Evolutionary conservation across 2,329 filamentous ascomycete genomes (phyloP).

Genomic region (Ophiobolus disseminans): DNA sequence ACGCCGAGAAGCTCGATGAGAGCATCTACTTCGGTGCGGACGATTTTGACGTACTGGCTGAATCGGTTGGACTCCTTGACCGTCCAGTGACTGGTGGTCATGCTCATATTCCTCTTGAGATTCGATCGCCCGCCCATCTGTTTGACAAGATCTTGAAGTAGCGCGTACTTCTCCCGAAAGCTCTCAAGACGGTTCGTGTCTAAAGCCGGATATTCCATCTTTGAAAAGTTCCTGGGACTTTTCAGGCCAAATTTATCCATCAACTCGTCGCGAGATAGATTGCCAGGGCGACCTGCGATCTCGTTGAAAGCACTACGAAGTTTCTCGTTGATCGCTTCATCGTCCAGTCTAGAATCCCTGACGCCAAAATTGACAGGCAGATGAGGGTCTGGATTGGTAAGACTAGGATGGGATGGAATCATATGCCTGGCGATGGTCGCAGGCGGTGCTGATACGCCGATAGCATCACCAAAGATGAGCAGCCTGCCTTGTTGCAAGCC

Average conservation of each 20-base stretch:
- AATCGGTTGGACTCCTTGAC: conserved; percentile 53
- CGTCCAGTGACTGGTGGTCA: conserved; percentile 49
- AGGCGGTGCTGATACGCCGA: conserved; percentile 55
- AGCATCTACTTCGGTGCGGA: conserved; percentile 53
- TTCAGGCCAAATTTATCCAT: conserved; percentile 57
- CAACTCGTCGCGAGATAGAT: conserved; percentile 51
- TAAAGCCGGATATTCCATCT: conserved; percentile 49
- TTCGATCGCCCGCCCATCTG: conserved; percentile 42
- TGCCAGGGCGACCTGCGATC: conserved; percentile 54
- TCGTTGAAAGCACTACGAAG: conserved; percentile 52
- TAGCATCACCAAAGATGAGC: conserved; percentile 57
- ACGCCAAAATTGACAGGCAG: conserved; percentile 55
- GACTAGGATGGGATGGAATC: conserved; percentile 53
- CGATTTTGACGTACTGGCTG: conserved; percentile 50
- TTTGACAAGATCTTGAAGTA: conserved; percentile 49
- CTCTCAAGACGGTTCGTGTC: conserved; percentile 54
- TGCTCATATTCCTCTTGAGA: conserved; percentile 45
- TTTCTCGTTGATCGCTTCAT: conserved; percentile 45
- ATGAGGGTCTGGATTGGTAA: conserved; percentile 54
- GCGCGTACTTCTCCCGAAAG: conserved; percentile 54
- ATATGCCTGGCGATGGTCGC: conserved; percentile 52
- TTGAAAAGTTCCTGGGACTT: conserved; percentile 50
- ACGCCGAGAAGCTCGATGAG: conserved; percentile 53
- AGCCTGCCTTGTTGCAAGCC: conserved; percentile 57
- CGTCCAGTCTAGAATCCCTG: conserved; percentile 53